Conservation (phyloP, 2,329 filamentous ascomycete species). For the Cercospora sojina region DNA sequence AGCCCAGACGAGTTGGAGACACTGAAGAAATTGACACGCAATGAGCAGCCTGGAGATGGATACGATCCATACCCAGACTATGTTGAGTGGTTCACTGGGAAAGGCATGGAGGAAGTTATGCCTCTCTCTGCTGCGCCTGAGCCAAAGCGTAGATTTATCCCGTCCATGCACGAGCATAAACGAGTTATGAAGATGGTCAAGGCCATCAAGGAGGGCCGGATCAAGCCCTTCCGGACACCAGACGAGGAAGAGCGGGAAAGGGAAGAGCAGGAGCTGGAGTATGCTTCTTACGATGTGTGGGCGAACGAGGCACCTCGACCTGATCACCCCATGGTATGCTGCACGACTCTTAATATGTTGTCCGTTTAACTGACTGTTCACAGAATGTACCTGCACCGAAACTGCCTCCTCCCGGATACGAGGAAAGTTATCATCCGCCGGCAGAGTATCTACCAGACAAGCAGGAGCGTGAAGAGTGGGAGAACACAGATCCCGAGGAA, state of each 20-base stretch:
- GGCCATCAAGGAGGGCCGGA: constrained; percentile 90
- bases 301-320: constrained; percentile 81
- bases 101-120: constrained; percentile 82
- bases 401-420: constrained; percentile 86
- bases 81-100: constrained; percentile 89
- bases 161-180: constrained; percentile 96
- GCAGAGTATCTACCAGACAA: constrained; percentile 87
- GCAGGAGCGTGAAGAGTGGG: constrained; percentile 81
- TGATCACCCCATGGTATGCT: constrained; percentile 70
- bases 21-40: constrained; percentile 81
- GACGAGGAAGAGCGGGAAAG: constrained; percentile 56
- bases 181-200: constrained; percentile 95
- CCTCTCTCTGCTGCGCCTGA: constrained; percentile 91
- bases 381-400: constrained; percentile 87
- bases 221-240: constrained; percentile 81
- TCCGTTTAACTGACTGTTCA: not conserved
- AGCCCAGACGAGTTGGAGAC: constrained; percentile 86
- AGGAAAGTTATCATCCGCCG: constrained; percentile 94
- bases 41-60: constrained; percentile 80
- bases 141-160: constrained; percentile 90
- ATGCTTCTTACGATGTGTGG: constrained; percentile 86
- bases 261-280: constrained; percentile 69
- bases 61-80: constrained; percentile 93
- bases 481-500: constrained; percentile 83
- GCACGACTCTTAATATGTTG: no score